phyloP scores from a whole-genome alignment of 495 filamentous ascomycete species.

The Podospora appendiculata region DNA sequence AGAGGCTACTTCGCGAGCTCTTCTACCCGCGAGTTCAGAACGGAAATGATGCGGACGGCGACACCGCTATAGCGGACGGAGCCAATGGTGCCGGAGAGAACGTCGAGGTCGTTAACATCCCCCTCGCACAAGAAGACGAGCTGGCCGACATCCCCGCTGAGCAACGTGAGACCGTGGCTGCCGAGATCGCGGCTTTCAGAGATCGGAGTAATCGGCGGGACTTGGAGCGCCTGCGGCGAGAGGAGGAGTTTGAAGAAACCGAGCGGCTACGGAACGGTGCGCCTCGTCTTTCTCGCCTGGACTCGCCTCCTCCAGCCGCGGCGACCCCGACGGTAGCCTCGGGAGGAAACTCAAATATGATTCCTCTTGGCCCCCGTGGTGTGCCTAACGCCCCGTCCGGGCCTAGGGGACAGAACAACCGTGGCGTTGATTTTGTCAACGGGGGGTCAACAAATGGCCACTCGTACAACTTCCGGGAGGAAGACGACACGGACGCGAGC shows the following conservation, averaged over 20 bases:
- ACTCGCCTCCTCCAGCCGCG: slow-evolving; percentile 60
- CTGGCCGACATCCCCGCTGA: slow-evolving; percentile 92
- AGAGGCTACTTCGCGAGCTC: slow-evolving; percentile 59
- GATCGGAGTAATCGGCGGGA: slow-evolving; percentile 83
- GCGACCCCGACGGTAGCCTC: slow-evolving; percentile 54
- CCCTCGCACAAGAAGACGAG: slow-evolving; percentile 85
- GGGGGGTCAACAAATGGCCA: slow-evolving; percentile 57
- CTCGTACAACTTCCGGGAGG: slow-evolving; percentile 49
- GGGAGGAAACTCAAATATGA: slow-evolving; percentile 44
- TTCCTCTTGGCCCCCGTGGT: slow-evolving; percentile 78
- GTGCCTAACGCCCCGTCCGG: slow-evolving; percentile 75
- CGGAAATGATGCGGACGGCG: slow-evolving; percentile 52
- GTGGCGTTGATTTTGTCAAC: slow-evolving; percentile 73
- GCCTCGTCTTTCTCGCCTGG: slow-evolving; percentile 56
- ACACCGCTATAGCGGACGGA: slow-evolving; percentile 55
- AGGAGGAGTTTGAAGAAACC: slow-evolving; percentile 87
- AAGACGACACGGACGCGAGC: slow-evolving; percentile 81
- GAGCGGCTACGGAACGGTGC: slow-evolving; percentile 69
- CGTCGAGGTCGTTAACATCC: slow-evolving; percentile 84
- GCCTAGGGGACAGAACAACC: slow-evolving; percentile 52
- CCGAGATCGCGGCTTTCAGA: slow-evolving; percentile 89
- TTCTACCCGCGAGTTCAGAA: slow-evolving; percentile 57
- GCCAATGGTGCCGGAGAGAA: slow-evolving; percentile 49
- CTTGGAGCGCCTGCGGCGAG: slow-evolving; percentile 73
- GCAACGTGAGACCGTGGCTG: slow-evolving; percentile 92